Evolutionary conservation across 1,139 yeast genomes (phyloP).

Genomic region (Blastobotrys buckinghamii): DNA sequence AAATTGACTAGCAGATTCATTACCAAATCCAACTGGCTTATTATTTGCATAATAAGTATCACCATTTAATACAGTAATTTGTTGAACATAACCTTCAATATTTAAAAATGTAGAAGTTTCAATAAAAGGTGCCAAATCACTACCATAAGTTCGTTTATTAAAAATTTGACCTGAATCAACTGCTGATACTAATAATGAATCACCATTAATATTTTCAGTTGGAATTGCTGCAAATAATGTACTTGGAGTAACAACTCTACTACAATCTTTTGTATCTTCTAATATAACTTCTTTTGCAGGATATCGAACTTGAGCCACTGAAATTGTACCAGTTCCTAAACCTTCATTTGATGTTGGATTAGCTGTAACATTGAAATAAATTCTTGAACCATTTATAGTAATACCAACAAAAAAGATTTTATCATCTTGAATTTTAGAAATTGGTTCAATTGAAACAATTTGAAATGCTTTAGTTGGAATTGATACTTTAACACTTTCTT

Average conservation of each 20-base stretch:
- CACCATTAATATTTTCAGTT: constrained; percentile 30
- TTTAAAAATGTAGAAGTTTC: constrained; percentile 80
- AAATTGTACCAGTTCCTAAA: constrained; percentile 23
- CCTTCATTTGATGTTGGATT: constrained; percentile 27
- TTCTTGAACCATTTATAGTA: constrained; percentile 80
- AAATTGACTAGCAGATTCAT: constrained; percentile 81
- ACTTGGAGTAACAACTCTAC: constrained; percentile 73
- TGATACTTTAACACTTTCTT: background rate
- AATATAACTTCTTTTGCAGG: constrained; percentile 36
- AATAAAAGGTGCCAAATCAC: constrained; percentile 42
- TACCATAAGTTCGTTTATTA: constrained; percentile 41
- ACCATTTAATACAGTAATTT: constrained; percentile 64
- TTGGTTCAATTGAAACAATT: constrained; percentile 58
- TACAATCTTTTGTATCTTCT: constrained; percentile 34
- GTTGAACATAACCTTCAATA: constrained; percentile 61
- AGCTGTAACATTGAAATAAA: constrained; percentile 42
- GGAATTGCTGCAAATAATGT: constrained; percentile 55
- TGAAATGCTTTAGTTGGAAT: constrained; percentile 35
- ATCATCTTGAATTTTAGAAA: constrained; percentile 56
- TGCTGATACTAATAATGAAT: constrained; percentile 64
- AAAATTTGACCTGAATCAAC: constrained; percentile 74
- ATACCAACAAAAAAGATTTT: constrained; percentile 75
- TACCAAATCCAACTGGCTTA: constrained; percentile 74
- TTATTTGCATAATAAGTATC: constrained; percentile 65
- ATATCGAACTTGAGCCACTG: constrained; percentile 33